phyloP scores from a whole-genome alignment of 1,284 basidiomycete genomes.

The Pascua sp. region DNA sequence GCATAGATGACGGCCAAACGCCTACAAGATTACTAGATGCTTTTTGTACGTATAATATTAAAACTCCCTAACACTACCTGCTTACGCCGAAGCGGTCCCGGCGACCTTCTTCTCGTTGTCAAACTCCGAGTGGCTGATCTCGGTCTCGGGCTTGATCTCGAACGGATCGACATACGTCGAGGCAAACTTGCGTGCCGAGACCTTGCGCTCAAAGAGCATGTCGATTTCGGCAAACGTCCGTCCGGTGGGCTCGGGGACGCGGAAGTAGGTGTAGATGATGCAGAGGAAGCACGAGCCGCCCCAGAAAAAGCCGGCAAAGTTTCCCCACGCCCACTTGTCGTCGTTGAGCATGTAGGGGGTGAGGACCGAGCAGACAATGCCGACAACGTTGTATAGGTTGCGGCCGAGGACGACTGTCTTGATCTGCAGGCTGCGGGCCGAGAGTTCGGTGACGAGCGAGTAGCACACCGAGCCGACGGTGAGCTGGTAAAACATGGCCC shows the following conservation, averaged over 20 bases:
- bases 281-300: slow-evolving; percentile 40
- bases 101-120: background rate
- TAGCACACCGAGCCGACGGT: slow-evolving; percentile 44
- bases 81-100: too few relatives aligned
- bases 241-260: slow-evolving; percentile 44
- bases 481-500: slow-evolving; percentile 47
- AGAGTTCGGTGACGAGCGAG: slow-evolving; percentile 52
- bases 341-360: slow-evolving; percentile 54
- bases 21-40: too few relatives aligned
- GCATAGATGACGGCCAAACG: too few relatives aligned
- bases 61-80: too few relatives aligned
- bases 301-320: slow-evolving; percentile 29
- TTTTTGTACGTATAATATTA: too few relatives aligned
- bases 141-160: slow-evolving; percentile 10
- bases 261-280: slow-evolving; percentile 27
- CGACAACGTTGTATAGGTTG: slow-evolving; percentile 47
- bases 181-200: slow-evolving; percentile 31
- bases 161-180: slow-evolving; percentile 22
- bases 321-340: slow-evolving; percentile 49
- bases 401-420: slow-evolving; percentile 57
- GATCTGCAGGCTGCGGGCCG: slow-evolving; percentile 52
- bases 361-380: slow-evolving; percentile 47
- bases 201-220: slow-evolving; percentile 41
- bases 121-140: slow-evolving; percentile 1
- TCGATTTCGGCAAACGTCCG: slow-evolving; percentile 51